A percentile compares a stretch with the other conserved stretches of the same genome.
phyloP scores from a whole-genome alignment of 2,329 filamentous ascomycete genomes.

The Exophiala mesophila region DNA sequence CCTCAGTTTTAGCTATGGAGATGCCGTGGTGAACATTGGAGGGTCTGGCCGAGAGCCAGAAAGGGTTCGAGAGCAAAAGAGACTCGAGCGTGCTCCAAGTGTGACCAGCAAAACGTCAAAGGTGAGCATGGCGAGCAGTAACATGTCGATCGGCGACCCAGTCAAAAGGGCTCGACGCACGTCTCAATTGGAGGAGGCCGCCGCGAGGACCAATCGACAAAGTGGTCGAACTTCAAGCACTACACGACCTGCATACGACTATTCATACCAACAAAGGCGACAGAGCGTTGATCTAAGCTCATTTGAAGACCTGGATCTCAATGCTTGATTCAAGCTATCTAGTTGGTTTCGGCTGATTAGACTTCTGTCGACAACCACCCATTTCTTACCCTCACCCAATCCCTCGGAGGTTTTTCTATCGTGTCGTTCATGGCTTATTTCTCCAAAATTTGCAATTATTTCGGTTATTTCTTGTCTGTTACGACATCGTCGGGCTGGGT shows the following conservation, averaged over 20 bases:
- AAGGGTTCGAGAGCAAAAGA: conserved; percentile 16
- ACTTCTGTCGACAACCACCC: no score
- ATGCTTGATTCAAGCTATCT: no score
- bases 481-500: no score
- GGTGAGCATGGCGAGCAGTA: conserved; percentile 17
- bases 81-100: conserved; percentile 21
- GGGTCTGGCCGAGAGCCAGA: conserved; percentile 10
- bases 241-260: conserved; percentile 9
- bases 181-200: conserved; percentile 17
- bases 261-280: conserved; percentile 3
- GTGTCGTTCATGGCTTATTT: no score
- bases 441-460: no score
- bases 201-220: conserved; percentile 16
- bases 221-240: conserved; percentile 18
- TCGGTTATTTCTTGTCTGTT: no score
- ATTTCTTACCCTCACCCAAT: no score
- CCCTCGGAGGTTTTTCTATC: no score
- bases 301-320: conserved; percentile 9
- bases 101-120: conserved; percentile 17
- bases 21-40: conserved; percentile 11
- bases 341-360: no score
- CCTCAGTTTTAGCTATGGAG: conserved; percentile 20
- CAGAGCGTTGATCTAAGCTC: conserved; percentile 19
- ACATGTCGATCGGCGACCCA: conserved; percentile 8
- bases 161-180: conserved; percentile 9